Base-by-base conservation (phyloP, 176 grass and related monocot species). In the Stipa capillata region DNA sequence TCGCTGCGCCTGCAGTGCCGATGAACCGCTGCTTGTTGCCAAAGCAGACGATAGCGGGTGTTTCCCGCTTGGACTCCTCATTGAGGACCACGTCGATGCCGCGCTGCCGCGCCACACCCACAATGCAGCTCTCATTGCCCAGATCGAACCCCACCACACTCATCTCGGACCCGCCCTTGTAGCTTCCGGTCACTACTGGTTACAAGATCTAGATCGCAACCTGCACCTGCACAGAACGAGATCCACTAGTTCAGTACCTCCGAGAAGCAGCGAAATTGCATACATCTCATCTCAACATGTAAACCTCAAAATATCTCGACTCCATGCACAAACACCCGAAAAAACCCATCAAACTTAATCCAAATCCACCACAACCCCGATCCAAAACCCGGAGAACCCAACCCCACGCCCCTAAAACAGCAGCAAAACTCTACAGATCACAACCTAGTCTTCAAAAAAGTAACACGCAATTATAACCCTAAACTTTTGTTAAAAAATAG, bases 11-110 rank as follows among this genome's bases (percentile, higher is more conserved):
- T 0, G 94, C 91, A 0, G 94, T 91, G 21, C 94, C 94, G 6
- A 97, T 87, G 34, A 93, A 97, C 4, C 94, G 84, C 87, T 97
- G 94, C 86, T 97, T 97, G 80, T 97, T 91, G 0, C 94, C 94
- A 35, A 97, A 97, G 91, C 91, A 97, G 63, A 97, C 94, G 4
- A 97, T 76, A 10, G 94, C 91, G 0, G 94, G 94, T 0, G 94
- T 97, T 80, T 97, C 94, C 29, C 94, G 89, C 75, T 97, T 97
- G 2, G 94, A 97, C 83, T 97, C 94, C 14, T 97, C 94, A 9
- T 97, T 97, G 79, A 97, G 80, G 40, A 97, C 91, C 21, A 97
- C 94, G 15, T 97, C 94, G 11, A 97, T 97, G 23, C 94, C 94
- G 1, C 94, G 91, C 82, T 91, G 94, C 53, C 89, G 79, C 16